These are phyloP conservation scores for Capillidium rhysosporum DNA, from an alignment of 371 early-diverging fungal species.

Conservation along the genomic window DNA sequence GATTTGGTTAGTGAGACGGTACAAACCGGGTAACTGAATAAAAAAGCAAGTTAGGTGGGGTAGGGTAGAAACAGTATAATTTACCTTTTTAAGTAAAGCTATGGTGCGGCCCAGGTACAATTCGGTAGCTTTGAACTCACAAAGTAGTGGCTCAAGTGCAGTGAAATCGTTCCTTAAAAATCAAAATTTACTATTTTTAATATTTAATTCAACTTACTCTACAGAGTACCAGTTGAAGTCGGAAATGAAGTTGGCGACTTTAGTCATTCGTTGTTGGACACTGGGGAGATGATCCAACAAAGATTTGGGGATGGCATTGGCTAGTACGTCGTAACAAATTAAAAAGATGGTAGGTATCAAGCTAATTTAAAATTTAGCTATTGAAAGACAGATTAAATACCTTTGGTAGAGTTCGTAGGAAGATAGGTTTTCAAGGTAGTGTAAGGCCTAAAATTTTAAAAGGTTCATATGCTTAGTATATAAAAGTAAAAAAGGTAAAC, in stretches of 20 bases:
- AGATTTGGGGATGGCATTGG: slow-evolving; percentile 29
- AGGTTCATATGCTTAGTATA: neutral
- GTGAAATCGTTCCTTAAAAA: slow-evolving; percentile 14
- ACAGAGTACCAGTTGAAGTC: slow-evolving; percentile 30
- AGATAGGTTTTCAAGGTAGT: slow-evolving; percentile 46
- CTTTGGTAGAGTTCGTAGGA: slow-evolving; percentile 36
- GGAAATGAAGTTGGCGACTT: slow-evolving; percentile 21
- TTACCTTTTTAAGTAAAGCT: slow-evolving; percentile 30
- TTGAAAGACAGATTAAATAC: slow-evolving; percentile 16
- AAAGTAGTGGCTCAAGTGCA: slow-evolving; percentile 20
- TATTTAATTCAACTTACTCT: slow-evolving; percentile 14
- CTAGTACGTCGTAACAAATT: slow-evolving; percentile 50
- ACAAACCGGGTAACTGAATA: neutral
- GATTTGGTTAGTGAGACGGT: neutral
- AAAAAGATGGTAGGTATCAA: slow-evolving; percentile 51
- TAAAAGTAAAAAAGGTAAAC: neutral
- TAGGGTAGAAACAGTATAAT: neutral
- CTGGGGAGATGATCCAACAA: slow-evolving; percentile 23
- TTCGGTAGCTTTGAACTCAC: slow-evolving; percentile 30
- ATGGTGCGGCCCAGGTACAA: slow-evolving; percentile 34
- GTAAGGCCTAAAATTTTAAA: slow-evolving; percentile 24
- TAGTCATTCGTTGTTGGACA: slow-evolving; percentile 12
- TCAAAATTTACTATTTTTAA: slow-evolving; percentile 11
- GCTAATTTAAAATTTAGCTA: slow-evolving; percentile 11
- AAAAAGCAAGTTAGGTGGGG: too few species aligned